A percentile compares a stretch with the other conserved stretches of the same genome.
These are phyloP conservation scores for Neocucurbitaria cava DNA, from an alignment of 2,329 filamentous ascomycete species.

Conservation along the genomic window DNA sequence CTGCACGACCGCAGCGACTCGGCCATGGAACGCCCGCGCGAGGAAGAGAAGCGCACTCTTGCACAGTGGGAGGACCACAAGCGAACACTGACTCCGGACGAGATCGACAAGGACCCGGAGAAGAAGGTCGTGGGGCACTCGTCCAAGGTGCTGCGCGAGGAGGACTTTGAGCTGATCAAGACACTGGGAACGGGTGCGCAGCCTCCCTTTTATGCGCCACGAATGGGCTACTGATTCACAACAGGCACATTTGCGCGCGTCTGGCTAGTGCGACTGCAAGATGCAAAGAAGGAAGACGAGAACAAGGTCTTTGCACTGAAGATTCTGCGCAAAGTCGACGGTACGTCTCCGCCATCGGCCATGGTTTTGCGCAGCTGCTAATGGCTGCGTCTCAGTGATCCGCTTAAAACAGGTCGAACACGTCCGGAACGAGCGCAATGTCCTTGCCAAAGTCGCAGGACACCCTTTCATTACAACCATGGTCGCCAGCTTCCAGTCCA, in stretches of 20 bases:
- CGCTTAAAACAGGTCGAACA: conserved; percentile 87
- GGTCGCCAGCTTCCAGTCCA: conserved; percentile 79
- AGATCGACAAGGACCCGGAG: conserved; percentile 53
- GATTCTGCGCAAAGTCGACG: conserved; percentile 70
- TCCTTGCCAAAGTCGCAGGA: conserved; percentile 77
- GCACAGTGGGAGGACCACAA: conserved; percentile 57
- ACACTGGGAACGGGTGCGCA: conserved; percentile 75
- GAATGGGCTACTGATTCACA: conserved; percentile 21
- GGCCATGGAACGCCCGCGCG: conserved; percentile 49
- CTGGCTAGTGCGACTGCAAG: conserved; percentile 74
- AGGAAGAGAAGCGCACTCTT: conserved; percentile 56
- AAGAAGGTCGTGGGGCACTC: conserved; percentile 57
- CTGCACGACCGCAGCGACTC: conserved; percentile 44
- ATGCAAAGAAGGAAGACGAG: conserved; percentile 59
- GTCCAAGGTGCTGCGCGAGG: conserved; percentile 54
- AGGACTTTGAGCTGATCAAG: conserved; percentile 75
- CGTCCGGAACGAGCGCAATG: conserved; percentile 80
- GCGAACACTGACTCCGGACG: conserved; percentile 50
- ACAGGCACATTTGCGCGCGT: conserved; percentile 82
- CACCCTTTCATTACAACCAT: conserved; percentile 85
- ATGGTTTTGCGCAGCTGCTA: conserved; percentile 22
- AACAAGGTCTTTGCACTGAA: conserved; percentile 81
- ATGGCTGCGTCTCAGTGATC: conserved; percentile 63
- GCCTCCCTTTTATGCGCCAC: too few species aligned
- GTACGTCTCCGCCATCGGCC: conserved; percentile 36